Evolutionary conservation across 2,329 filamentous ascomycete species (phyloP).

Genomic region (Chaetothyriales sp.): DNA sequence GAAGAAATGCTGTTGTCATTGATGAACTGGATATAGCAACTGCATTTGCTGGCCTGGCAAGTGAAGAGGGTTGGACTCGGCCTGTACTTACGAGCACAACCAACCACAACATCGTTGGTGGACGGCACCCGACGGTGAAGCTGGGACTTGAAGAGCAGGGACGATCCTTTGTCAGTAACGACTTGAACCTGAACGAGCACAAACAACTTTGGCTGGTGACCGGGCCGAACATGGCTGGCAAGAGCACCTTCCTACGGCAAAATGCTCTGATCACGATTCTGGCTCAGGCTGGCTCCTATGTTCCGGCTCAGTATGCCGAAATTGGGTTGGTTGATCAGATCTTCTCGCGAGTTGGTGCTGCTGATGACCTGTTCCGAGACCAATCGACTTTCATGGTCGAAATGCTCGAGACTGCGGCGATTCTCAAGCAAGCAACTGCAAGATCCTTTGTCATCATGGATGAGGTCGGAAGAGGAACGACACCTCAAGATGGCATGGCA

Average conservation of each 20-base stretch:
- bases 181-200: conserved; percentile 65
- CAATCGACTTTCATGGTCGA: conserved; percentile 99
- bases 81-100: conserved; percentile 53
- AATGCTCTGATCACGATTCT: conserved; percentile 90
- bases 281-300: conserved; percentile 82
- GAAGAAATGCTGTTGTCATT: conserved; percentile 77
- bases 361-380: conserved; percentile 85
- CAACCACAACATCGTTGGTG: conserved; percentile 63
- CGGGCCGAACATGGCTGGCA: conserved; percentile 96
- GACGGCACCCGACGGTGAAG: conserved; percentile 86
- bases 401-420: conserved; percentile 91
- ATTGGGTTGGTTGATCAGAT: conserved; percentile 91
- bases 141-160: conserved; percentile 64
- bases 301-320: conserved; percentile 73
- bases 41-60: conserved; percentile 66
- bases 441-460: conserved; percentile 95
- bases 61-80: conserved; percentile 56
- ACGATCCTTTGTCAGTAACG: conserved; percentile 67
- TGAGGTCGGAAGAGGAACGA: conserved; percentile 87
- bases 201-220: conserved; percentile 56
- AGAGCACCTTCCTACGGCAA: conserved; percentile 88
- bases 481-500: conserved; percentile 77
- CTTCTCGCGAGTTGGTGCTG: conserved; percentile 83
- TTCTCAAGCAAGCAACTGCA: conserved; percentile 68
- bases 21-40: conserved; percentile 86